A percentile compares a stretch with the other conserved stretches of the same genome.
These are phyloP conservation scores for Dalbergia cultrata DNA, from an alignment of 306 rosid species.

Conservation along the genomic window DNA sequence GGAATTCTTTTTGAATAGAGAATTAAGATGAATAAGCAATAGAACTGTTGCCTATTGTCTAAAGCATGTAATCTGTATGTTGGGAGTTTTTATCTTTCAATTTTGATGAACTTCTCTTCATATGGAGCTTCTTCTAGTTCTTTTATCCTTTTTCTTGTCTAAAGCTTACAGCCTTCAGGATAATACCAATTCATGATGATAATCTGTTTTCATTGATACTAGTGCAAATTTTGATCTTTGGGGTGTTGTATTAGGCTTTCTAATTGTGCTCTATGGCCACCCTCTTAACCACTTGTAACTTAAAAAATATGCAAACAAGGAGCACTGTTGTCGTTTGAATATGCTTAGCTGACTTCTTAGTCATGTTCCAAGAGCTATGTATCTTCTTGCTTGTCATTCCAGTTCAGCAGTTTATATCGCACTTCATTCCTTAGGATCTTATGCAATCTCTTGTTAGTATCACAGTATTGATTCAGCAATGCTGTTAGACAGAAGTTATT, in stretches of 20 bases:
- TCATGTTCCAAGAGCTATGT: neutral
- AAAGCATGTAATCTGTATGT: neutral
- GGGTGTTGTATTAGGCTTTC: conserved; percentile 16
- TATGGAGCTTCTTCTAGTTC: conserved; percentile 2
- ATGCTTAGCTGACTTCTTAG: conserved; percentile 19
- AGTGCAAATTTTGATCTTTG: neutral
- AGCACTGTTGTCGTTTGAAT: neutral
- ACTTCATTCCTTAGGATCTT: conserved; percentile 6
- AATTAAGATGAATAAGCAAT: conserved; percentile 8
- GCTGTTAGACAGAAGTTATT: conserved; percentile 12
- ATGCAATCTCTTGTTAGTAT: conserved; percentile 10
- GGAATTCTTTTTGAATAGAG: neutral
- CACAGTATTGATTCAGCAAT: conserved; percentile 1
- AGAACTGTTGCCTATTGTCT: neutral
- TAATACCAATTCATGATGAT: conserved; percentile 5
- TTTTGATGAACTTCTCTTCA: neutral
- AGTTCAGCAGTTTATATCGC: conserved; percentile 21
- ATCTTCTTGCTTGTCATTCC: neutral
- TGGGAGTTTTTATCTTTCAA: neutral
- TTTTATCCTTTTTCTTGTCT: neutral
- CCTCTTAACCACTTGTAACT: neutral
- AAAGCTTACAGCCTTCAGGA: neutral
- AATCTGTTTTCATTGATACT: neutral
- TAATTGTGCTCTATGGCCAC: neutral
- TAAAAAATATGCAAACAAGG: neutral